Percentiles rank a stretch among this genome's conserved stretches.
Evolutionary conservation across 495 filamentous ascomycete genomes (phyloP).

Genomic region (Talaromyces stipitatus): DNA sequence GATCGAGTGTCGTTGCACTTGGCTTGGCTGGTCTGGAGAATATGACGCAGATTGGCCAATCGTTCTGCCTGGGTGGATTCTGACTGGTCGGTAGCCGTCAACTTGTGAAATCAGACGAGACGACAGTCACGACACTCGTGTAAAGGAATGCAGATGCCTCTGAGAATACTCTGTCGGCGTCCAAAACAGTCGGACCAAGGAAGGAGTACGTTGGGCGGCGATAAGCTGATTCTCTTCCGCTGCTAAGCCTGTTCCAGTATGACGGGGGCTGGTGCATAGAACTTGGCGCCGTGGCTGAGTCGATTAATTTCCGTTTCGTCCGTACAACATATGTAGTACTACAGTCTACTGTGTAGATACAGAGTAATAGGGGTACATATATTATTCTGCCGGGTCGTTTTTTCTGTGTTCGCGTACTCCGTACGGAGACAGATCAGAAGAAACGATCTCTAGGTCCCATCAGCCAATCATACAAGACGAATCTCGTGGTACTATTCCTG

Average conservation of each 20-base stretch:
- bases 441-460: neutral
- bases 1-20: neutral
- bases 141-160: too few species aligned
- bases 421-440: neutral
- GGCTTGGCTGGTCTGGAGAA: neutral
- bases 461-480: neutral
- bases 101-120: neutral
- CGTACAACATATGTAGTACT: neutral
- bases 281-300: neutral
- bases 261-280: neutral
- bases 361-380: too few species aligned
- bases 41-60: conserved; percentile 3
- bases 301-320: neutral
- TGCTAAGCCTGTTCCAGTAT: neutral
- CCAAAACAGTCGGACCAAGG: too few species aligned
- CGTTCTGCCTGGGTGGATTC: neutral
- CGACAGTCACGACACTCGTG: neutral
- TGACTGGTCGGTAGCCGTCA: neutral
- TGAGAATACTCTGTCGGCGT: too few species aligned
- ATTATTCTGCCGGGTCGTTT: neutral
- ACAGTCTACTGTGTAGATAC: too few species aligned
- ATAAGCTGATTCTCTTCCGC: neutral
- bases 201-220: neutral
- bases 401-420: neutral
- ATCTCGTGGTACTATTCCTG: neutral